Base-by-base conservation (phyloP, 2,329 filamentous ascomycete species). In the Colletotrichum liriopes region DNA sequence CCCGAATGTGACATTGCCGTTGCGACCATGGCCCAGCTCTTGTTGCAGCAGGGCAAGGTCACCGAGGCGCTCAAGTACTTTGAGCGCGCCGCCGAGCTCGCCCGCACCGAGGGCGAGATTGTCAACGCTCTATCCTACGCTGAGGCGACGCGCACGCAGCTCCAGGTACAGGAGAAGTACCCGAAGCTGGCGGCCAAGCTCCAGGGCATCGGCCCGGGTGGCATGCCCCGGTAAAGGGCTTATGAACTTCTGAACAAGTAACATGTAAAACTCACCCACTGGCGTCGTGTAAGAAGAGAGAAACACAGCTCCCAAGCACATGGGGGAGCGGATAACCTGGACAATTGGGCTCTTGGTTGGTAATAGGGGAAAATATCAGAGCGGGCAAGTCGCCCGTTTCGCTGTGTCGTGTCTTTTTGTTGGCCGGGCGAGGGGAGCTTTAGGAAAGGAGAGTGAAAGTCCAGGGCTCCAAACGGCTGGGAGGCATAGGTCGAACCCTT, bases 1-100 rank as follows among this genome's bases (percentile, higher is more conserved):
- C 96, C 96, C 35, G 96, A 99, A 82, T 99, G 96, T 81, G 96
- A 99, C 79, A 99, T 99, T 79, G 96, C 96, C 52, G 96, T 99
- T 52, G 96, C 96, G 65, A 99, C 96, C 66, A 98, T 99, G 94
- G 96, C 96, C 14, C 96, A 99, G 84, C 91, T 99, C 52, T 92
- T 99, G 64, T 90, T 99, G 45, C 96, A 99, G 83, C 96, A 98
- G 87, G 96, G 96, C 83, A 98, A 98, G 86, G 96, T 99, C 71
- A 93, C 93, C 45, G 94, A 98, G 74, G 96, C 96, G 0, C 91
- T 99, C 76, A 94, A 93, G 84, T 98, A 98, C 87, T 99, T 99
- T 81, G 95, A 98, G 87, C 93, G 94, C 73, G 96, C 96, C 2
- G 96, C 96, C 37, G 95, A 98, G 85, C 91, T 99, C 65, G 95